phyloP scores from a whole-genome alignment of 345 rosid genomes.

The Corchorus olitorius region DNA sequence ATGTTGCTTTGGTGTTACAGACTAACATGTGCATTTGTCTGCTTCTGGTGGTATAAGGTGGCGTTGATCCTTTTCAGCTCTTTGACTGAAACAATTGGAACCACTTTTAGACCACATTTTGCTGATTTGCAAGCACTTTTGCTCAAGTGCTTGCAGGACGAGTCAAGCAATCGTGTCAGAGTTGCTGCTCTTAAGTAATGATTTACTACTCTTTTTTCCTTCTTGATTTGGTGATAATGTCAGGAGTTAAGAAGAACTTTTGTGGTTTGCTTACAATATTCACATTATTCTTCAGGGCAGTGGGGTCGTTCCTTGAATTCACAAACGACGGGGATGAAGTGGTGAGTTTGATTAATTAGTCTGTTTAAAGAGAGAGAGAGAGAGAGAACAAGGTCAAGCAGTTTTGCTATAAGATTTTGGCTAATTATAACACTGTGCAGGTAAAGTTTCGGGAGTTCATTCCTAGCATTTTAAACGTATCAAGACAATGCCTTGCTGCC shows the following conservation, averaged over 20 bases:
- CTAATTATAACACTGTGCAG: constrained; percentile 40
- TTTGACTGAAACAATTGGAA: constrained; percentile 94
- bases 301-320: constrained; percentile 95
- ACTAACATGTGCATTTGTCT: constrained; percentile 15
- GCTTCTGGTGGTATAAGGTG: constrained; percentile 56
- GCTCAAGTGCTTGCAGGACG: constrained; percentile 91
- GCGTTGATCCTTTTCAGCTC: constrained; percentile 98
- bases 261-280: constrained; percentile 18
- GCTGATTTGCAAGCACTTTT: constrained; percentile 87
- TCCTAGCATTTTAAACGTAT: constrained; percentile 93
- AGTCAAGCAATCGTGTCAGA: constrained; percentile 90
- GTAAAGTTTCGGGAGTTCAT: constrained; percentile 94
- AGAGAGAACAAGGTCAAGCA: not conserved
- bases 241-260: constrained; percentile 11
- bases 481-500: constrained; percentile 86
- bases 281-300: constrained; percentile 67
- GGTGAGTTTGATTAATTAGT: constrained; percentile 46
- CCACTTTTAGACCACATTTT: constrained; percentile 81
- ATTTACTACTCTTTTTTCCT: constrained; percentile 4
- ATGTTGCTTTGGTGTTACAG: constrained; percentile 3
- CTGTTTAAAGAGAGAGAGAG: not conserved
- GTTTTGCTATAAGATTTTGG: not conserved
- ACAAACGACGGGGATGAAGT: constrained; percentile 80
- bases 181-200: constrained; percentile 96
- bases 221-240: constrained; percentile 16